Conservation (phyloP, 164 flowering plant genomes). For the Protea cynaroides region DNA sequence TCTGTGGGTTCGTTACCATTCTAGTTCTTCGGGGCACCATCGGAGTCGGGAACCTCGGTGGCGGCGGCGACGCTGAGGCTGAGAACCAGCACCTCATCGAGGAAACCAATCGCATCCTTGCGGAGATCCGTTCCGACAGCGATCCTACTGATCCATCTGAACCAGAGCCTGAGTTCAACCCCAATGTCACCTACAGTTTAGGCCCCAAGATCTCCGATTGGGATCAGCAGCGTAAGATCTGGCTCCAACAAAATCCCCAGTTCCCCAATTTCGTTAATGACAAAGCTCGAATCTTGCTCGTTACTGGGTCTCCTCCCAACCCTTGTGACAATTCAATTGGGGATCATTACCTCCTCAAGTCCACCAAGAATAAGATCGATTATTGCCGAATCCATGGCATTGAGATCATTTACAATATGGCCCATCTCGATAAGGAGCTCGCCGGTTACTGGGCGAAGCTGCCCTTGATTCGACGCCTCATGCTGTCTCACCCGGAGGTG, state of each 20-base stretch:
- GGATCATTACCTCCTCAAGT: constrained; percentile 75
- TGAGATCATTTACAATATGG: constrained; percentile 78
- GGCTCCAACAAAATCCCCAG: constrained; percentile 56
- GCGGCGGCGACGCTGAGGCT: constrained; percentile 34
- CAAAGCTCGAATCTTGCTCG: constrained; percentile 53
- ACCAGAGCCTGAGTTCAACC: constrained; percentile 25
- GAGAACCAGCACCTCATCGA: constrained; percentile 41
- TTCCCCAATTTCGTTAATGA: constrained; percentile 52
- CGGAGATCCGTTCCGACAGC: constrained; percentile 70
- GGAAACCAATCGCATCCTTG: constrained; percentile 57
- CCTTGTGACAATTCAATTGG: constrained; percentile 92
- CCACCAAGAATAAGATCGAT: constrained; percentile 84
- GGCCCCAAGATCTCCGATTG: constrained; percentile 65
- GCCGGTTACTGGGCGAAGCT: constrained; percentile 95
- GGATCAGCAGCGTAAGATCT: constrained; percentile 53
- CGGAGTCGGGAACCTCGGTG: constrained; percentile 59
- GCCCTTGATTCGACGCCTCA: constrained; percentile 64
- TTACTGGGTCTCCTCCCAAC: constrained; percentile 74
- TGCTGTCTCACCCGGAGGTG: constrained; percentile 84
- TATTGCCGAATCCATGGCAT: constrained; percentile 87
- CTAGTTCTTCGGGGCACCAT: constrained; percentile 89
- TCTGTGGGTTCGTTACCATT: constrained; percentile 84
- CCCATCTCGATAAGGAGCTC: constrained; percentile 76
- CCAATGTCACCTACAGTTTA: constrained; percentile 52
- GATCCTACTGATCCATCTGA: constrained; percentile 40